phyloP scores from a whole-genome alignment of 805 yeast species.

The Jamesozyma jinghongensis region DNA sequence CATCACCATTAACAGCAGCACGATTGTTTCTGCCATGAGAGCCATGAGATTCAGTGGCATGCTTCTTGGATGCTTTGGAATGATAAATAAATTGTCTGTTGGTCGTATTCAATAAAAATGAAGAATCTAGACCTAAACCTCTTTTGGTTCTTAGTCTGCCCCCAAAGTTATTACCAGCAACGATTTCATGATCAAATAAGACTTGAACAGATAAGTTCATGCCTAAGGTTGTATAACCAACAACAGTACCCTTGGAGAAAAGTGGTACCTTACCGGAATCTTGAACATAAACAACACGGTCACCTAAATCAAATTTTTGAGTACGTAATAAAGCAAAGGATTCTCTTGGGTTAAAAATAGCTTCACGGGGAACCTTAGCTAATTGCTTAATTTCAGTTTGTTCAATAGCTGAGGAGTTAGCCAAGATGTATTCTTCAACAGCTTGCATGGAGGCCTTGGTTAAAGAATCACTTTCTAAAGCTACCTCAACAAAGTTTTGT shows the following conservation, averaged over 20 bases:
- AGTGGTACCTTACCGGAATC: slow-evolving; percentile 85
- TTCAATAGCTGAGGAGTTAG: slow-evolving; percentile 38
- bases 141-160: slow-evolving; percentile 71
- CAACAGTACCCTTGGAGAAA: slow-evolving; percentile 84
- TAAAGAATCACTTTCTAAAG: slow-evolving; percentile 70
- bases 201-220: slow-evolving; percentile 55
- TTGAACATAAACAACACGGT: slow-evolving; percentile 76
- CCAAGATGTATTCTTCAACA: slow-evolving; percentile 53
- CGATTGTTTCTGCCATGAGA: neutral
- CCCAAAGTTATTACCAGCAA: slow-evolving; percentile 74
- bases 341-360: slow-evolving; percentile 65
- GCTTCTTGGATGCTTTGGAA: slow-evolving; percentile 47
- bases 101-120: slow-evolving; percentile 70
- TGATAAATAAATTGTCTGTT: slow-evolving; percentile 68
- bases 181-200: slow-evolving; percentile 71
- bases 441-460: slow-evolving; percentile 54
- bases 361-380: slow-evolving; percentile 76
- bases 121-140: slow-evolving; percentile 76
- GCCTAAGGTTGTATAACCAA: slow-evolving; percentile 57
- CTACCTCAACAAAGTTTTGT: slow-evolving; percentile 50
- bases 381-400: slow-evolving; percentile 46
- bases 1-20: neutral
- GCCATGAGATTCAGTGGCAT: slow-evolving; percentile 5
- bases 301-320: slow-evolving; percentile 80
- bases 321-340: slow-evolving; percentile 62